Evolutionary conservation across 768 basidiomycete genomes (phyloP).

Genomic region (Coprinopsis strossmayeri): DNA sequence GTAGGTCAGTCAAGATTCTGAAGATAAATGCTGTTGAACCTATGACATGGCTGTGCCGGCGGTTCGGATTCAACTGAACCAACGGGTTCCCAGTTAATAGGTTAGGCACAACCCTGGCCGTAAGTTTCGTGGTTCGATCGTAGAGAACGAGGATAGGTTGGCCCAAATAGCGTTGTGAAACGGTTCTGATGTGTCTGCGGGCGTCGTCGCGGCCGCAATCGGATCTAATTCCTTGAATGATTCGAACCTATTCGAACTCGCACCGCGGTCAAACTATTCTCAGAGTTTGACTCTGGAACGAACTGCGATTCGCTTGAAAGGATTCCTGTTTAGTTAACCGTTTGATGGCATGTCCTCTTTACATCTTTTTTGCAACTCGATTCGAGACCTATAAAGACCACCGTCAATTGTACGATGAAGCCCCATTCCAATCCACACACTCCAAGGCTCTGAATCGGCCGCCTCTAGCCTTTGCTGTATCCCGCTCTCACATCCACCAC

Average conservation of each 20-base stretch:
- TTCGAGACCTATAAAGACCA: slow-evolving; percentile 21
- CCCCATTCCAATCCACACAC: slow-evolving; percentile 20
- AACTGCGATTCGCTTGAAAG: neutral
- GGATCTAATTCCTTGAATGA: neutral
- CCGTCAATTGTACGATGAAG: slow-evolving; percentile 21
- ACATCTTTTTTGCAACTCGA: neutral
- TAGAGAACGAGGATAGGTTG: neutral
- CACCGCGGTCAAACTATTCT: neutral
- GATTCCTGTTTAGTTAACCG: neutral
- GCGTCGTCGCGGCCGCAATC: neutral
- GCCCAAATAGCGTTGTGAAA: neutral
- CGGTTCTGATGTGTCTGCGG: neutral
- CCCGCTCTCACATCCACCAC: slow-evolving; percentile 5
- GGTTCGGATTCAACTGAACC: no score
- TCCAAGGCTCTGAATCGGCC: no score
- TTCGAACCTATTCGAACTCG: no score
- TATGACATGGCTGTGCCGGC: no score
- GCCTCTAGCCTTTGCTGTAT: no score
- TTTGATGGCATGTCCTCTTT: neutral
- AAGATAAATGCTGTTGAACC: no score
- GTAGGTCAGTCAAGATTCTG: no score
- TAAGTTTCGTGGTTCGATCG: neutral
- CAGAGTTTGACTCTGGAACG: neutral
- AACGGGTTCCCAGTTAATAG: no score
- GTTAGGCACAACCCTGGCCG: no score